Evolutionary conservation across 441 rosid genomes (phyloP).

Genomic region (Eutrema salsugineum): DNA sequence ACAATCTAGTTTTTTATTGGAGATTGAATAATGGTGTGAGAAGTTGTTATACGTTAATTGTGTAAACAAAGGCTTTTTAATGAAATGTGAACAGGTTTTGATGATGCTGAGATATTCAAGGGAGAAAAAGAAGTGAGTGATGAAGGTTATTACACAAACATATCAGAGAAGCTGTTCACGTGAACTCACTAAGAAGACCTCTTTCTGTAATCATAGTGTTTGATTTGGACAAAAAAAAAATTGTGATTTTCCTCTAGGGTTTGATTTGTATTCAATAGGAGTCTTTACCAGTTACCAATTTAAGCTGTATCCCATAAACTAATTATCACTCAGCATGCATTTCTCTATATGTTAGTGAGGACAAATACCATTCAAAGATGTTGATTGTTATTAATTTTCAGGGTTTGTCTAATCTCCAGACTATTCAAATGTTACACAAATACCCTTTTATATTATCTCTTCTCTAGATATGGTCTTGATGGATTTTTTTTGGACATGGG

Average conservation of each 20-base stretch:
- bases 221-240: background rate
- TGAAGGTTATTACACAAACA: conserved; percentile 29
- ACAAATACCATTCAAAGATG: background rate
- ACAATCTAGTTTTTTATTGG: background rate
- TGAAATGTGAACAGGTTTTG: conserved; percentile 57
- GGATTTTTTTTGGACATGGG: background rate
- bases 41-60: background rate
- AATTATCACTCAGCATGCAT: background rate
- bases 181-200: conserved; percentile 19
- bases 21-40: background rate
- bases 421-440: background rate
- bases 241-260: background rate
- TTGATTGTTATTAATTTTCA: background rate
- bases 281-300: background rate
- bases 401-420: background rate
- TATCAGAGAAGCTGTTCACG: conserved; percentile 25
- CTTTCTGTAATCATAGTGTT: conserved; percentile 19
- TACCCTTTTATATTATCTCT: background rate
- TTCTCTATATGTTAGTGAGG: background rate
- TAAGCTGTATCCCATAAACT: background rate
- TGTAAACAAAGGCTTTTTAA: background rate
- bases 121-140: conserved; percentile 41
- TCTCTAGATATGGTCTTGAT: no score
- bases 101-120: conserved; percentile 71
- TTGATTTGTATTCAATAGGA: background rate